Evolutionary conservation across 768 basidiomycete genomes (phyloP).

Genomic region (Erythrobasidium yunnanense): DNA sequence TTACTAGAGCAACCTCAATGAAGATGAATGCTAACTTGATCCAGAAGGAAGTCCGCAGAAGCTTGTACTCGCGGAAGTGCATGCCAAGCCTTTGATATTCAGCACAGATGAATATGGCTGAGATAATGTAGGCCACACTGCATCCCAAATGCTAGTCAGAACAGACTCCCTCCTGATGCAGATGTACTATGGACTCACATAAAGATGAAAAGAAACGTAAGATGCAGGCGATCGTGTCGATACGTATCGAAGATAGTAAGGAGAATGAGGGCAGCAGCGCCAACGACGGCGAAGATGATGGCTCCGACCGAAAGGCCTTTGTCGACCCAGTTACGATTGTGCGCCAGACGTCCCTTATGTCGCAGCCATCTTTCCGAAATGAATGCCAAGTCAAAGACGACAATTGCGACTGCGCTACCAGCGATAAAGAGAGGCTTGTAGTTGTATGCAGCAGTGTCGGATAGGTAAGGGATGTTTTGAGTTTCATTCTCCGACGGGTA

Average conservation of each 20-base stretch:
- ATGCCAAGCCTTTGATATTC: conserved; percentile 21
- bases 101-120: conserved; percentile 56
- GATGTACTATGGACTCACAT: conserved; percentile 40
- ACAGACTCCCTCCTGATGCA: not conserved
- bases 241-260: conserved; percentile 63
- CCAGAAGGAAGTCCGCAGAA: conserved; percentile 15
- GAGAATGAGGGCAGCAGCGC: conserved; percentile 56
- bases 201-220: conserved; percentile 59
- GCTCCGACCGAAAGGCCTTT: conserved; percentile 51
- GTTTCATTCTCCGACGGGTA: conserved; percentile 45
- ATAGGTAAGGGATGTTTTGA: conserved; percentile 57
- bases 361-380: conserved; percentile 55
- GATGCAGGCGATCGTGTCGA: conserved; percentile 48
- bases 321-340: conserved; percentile 53
- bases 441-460: conserved; percentile 61
- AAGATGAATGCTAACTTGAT: conserved; percentile 39
- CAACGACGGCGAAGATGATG: conserved; percentile 53
- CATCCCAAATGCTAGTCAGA: not conserved
- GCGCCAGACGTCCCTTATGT: conserved; percentile 53
- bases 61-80: conserved; percentile 7
- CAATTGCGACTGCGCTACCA: conserved; percentile 55
- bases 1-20: conserved; percentile 55
- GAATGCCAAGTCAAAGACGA: conserved; percentile 55
- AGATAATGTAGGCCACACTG: conserved; percentile 54
- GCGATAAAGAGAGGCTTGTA: conserved; percentile 66